Percentiles rank a stretch among this genome's conserved stretches.
phyloP scores from a whole-genome alignment of 805 yeast genomes.

The Deakozyma indianensis region DNA sequence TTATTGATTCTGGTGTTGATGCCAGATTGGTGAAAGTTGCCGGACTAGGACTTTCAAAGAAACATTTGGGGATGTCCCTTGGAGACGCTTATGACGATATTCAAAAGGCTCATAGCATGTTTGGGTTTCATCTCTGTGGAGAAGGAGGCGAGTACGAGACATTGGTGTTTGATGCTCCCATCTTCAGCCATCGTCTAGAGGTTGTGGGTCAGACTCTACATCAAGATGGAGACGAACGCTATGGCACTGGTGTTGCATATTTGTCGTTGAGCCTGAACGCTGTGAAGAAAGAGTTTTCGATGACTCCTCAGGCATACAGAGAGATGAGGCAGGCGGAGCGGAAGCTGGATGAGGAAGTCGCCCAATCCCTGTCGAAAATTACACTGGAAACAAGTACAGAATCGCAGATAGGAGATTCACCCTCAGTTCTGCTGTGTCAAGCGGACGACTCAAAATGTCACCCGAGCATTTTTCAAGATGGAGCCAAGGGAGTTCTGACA shows the following conservation, averaged over 20 bases:
- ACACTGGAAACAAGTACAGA: background rate
- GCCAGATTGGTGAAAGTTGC: slow-evolving; percentile 89
- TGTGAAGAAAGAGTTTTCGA: background rate
- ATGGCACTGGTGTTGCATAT: slow-evolving; percentile 5
- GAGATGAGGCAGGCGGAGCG: background rate
- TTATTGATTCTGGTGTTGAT: slow-evolving; percentile 52
- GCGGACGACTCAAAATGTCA: background rate
- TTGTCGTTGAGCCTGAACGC: background rate
- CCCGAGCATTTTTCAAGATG: background rate
- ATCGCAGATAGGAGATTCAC: background rate
- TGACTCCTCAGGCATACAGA: background rate
- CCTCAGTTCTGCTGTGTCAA: background rate
- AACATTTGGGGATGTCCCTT: slow-evolving; percentile 56
- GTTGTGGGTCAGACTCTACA: slow-evolving; percentile 27
- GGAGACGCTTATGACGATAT: slow-evolving; percentile 47
- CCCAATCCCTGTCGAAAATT: background rate
- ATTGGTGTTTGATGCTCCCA: slow-evolving; percentile 79
- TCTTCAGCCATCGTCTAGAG: slow-evolving; percentile 41
- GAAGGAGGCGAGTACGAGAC: slow-evolving; percentile 99
- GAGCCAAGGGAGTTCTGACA: background rate
- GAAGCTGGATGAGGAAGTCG: slow-evolving; percentile 10
- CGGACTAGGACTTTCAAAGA: slow-evolving; percentile 61
- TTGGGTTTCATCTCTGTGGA: slow-evolving; percentile 89
- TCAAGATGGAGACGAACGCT: slow-evolving; percentile 28
- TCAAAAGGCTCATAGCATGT: slow-evolving; percentile 37